Evolutionary conservation across 345 rosid species (phyloP), one percentile per base, ranked within the genome.

Genomic region (Gossypium australe): DNA sequence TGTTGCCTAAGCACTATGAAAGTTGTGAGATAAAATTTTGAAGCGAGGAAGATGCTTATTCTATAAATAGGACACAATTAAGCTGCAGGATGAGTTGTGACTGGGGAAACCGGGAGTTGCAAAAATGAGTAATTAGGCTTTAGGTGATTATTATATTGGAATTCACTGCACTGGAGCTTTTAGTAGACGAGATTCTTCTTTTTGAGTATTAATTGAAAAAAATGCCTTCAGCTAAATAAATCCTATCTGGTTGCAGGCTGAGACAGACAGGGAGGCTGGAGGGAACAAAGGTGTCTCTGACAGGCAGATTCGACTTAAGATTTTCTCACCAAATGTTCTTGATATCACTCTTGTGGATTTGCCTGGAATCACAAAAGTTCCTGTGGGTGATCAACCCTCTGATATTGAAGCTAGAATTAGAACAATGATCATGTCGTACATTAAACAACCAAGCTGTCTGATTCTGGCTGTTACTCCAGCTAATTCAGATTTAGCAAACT

Each of bases 291-390:
- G 97, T 64, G 95, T 94, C 72, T 87, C 97, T 1, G 98, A 94
- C 85, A 83, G 87, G 82, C 97, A 89, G 76, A 94, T 94, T 78
- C 88, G 97, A 44, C 80, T 92, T 75, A 92, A 94, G 81, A 92
- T 94, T 70, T 89, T 72, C 82, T 94, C 98, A 2, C 98, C 98
- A 9, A 93, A 90, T 84, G 98, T 94, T 79, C 87, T 94, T 63
- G 95, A 92, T 84, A 94, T 94, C 22, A 88, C 94, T 52, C 92
- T 94, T 74, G 98, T 94, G 73, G 98, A 94, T 84, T 88, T 94
- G 71, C 98, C 98, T 67, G 98, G 98, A 64, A 89, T 92, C 75
- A 94, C 97, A 12, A 94, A 94, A 80, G 97, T 94, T 71, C 97
- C 97, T 69, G 97, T 94, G 29, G 98, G 98, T 60, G 97, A 92